Conservation (phyloP, 1,284 basidiomycete genomes). For the Rhodotorula sp. region DNA sequence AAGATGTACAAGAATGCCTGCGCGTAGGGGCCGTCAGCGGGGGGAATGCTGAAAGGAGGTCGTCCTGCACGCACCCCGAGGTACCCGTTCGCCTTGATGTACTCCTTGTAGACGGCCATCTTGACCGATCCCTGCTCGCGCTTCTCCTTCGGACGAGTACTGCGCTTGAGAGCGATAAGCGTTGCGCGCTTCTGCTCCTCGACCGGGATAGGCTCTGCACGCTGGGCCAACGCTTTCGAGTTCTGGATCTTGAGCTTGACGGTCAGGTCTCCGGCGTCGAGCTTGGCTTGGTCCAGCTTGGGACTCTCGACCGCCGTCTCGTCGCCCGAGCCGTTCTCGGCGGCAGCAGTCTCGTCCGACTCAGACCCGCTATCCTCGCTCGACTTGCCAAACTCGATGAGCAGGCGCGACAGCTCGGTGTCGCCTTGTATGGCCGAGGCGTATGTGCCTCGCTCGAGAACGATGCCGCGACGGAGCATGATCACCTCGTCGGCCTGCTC, state of each 20-base stretch:
- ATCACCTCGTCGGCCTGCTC: conserved; percentile 74
- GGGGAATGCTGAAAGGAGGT: background rate
- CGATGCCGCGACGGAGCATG: conserved; percentile 77
- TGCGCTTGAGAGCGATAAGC: conserved; percentile 43
- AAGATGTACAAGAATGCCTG: conserved; percentile 61
- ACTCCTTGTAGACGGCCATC: conserved; percentile 68
- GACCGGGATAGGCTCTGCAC: conserved; percentile 32
- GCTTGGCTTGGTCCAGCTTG: conserved; percentile 43
- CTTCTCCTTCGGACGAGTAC: conserved; percentile 59
- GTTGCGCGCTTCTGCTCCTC: conserved; percentile 37
- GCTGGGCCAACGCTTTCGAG: conserved; percentile 23
- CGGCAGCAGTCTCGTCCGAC: conserved; percentile 48
- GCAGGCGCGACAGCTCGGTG: conserved; percentile 73
- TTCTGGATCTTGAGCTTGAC: conserved; percentile 37
- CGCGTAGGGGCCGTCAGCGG: background rate
- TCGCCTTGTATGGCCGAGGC: conserved; percentile 60
- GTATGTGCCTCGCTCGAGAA: conserved; percentile 62
- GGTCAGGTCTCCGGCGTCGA: conserved; percentile 44
- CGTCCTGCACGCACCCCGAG: conserved; percentile 54
- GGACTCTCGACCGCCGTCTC: conserved; percentile 46
- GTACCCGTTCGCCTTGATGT: conserved; percentile 75
- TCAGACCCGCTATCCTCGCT: conserved; percentile 33
- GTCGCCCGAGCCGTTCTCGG: conserved; percentile 52
- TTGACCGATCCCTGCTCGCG: conserved; percentile 81
- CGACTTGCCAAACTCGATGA: conserved; percentile 57